These are phyloP conservation scores for Volvox africanus DNA, from an alignment of 139 green algal genomes.

Conservation along the genomic window DNA sequence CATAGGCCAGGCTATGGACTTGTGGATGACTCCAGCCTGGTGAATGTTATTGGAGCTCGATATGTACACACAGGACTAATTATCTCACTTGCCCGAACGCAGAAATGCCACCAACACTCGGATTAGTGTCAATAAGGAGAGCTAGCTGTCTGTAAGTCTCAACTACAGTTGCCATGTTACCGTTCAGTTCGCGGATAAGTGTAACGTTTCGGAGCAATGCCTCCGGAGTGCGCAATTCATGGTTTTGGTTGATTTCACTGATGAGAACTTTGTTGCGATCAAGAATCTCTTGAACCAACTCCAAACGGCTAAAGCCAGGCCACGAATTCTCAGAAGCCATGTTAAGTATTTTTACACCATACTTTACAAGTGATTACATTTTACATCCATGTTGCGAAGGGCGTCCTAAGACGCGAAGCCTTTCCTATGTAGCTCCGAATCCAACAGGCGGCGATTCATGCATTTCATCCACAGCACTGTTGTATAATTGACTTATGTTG, in stretches of 20 bases:
- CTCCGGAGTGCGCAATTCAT: slow-evolving; percentile 59
- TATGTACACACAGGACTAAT: not conserved
- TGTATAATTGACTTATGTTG: too few relatives aligned
- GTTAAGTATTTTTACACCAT: not conserved
- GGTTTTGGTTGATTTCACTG: slow-evolving; percentile 66
- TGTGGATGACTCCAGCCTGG: too few relatives aligned
- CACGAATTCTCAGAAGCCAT: slow-evolving; percentile 4
- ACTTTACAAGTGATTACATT: too few relatives aligned
- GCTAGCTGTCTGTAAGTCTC: slow-evolving; percentile 51
- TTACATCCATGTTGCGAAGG: too few relatives aligned
- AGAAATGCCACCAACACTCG: not conserved
- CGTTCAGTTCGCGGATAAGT: slow-evolving; percentile 68
- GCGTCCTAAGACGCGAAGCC: too few relatives aligned
- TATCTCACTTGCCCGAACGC: not conserved
- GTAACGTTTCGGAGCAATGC: slow-evolving; percentile 59
- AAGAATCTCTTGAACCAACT: slow-evolving; percentile 56
- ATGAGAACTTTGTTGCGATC: slow-evolving; percentile 70
- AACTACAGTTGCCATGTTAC: slow-evolving; percentile 62
- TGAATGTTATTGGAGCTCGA: too few relatives aligned
- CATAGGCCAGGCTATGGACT: too few relatives aligned
- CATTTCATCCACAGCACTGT: too few relatives aligned
- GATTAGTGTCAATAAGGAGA: not conserved
- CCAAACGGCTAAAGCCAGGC: not conserved
- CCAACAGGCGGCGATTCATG: too few relatives aligned
- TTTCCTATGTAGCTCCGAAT: too few relatives aligned